phyloP scores from a whole-genome alignment of 2,329 filamentous ascomycete species.

The Pseudogymnoascus sp. region DNA sequence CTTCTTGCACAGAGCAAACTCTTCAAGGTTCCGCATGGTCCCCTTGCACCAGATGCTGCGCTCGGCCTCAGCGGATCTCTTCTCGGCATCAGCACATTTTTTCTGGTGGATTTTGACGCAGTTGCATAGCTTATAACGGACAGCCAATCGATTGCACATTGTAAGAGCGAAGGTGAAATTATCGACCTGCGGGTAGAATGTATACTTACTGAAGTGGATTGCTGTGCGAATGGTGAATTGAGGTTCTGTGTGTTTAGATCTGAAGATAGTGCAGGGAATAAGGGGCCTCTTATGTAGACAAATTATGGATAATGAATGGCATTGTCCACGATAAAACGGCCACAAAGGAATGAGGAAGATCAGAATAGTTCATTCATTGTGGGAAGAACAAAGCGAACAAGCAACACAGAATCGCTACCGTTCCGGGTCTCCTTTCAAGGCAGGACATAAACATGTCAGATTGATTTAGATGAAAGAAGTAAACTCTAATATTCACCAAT shows the following conservation, averaged over 20 bases:
- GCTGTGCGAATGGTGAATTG: not conserved
- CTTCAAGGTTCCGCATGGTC: not conserved
- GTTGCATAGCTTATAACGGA: not conserved
- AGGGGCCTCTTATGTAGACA: not conserved
- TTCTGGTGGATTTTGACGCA: not conserved
- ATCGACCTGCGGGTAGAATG: not conserved
- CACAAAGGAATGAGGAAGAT: not conserved
- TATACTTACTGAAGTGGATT: not conserved
- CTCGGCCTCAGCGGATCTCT: not conserved
- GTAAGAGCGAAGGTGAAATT: not conserved
- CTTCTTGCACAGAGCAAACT: not conserved
- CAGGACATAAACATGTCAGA: not conserved
- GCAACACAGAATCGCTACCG: not conserved
- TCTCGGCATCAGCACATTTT: not conserved
- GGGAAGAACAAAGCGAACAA: not conserved
- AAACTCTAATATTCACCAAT: not conserved
- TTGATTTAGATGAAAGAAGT: not conserved
- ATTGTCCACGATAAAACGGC: not conserved
- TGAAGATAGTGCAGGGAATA: not conserved
- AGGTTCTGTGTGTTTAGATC: not conserved
- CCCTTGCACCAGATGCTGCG: constrained; percentile 2
- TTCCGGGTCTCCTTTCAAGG: not conserved
- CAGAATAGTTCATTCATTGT: not conserved
- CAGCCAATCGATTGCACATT: not conserved
- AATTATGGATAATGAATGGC: not conserved